Base-by-base conservation (phyloP, 2,329 filamentous ascomycete genomes). In the Boeremia lycopersici region DNA sequence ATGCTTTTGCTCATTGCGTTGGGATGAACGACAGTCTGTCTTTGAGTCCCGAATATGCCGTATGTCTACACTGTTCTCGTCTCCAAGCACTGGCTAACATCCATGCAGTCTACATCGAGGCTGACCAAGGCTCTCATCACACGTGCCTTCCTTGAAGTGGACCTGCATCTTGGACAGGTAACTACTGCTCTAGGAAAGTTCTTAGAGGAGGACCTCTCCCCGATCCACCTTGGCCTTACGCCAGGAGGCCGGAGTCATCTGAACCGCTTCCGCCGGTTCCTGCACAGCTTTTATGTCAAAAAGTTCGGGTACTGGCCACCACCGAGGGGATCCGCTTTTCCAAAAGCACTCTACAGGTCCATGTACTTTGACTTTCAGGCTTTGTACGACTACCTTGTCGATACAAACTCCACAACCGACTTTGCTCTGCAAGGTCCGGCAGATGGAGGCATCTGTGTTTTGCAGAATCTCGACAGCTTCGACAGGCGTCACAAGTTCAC, bases 1-100 rank as follows among this genome's bases (percentile, higher is more conserved):
- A 90, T 65, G 86, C 90, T 0, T 91, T 93, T 73, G 82, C 84
- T 12, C 90, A 95, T 67, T 91, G 89, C 67, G 87, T 89, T 31
- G 90, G 90, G 38, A 92, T 93, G 89, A 84, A 83, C 56, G 84
- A 89, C 17, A 77, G 78, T 25, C 58, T 93, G 5, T 77, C 79
- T 35, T 66, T 75, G 6, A 84, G 82, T 60, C 70, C 81, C 1
- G 89, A 89, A 58, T 89, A 86, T 57, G 77, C 82, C 70, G 86
- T 88, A 76, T 63, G 83, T 75, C 9, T 17, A 6, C 13, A 5
- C 3, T 39, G 19, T 23, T 53, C 19, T 34, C 2, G 1, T 29
- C 9, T 8, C 35, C n/a, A n/a, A 23, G 10, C 15, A 7, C 10
- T 5, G 6, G 13, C 56, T 59, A 25, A 64, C 13, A 19, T 30